Evolutionary conservation across 352 stramenopile species (phyloP).

Genomic region (Saprolegnia diclina): DNA sequence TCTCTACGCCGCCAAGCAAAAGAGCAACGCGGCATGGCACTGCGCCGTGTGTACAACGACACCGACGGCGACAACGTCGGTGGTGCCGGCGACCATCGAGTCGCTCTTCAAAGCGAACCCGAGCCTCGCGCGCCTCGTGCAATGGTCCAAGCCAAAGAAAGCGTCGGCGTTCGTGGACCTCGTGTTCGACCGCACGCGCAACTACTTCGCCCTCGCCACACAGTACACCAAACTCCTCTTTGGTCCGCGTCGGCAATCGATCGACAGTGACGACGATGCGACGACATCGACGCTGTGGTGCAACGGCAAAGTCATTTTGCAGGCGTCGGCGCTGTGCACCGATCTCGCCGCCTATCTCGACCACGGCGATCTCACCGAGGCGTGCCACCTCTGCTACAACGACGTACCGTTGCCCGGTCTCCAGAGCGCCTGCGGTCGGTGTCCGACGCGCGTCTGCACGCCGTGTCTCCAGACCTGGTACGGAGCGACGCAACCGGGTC

Average conservation of each 20-base stretch:
- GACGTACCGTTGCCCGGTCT: slow-evolving; percentile 12
- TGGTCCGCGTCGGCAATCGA: background rate
- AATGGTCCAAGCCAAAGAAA: slow-evolving; percentile 11
- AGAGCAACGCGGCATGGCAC: background rate
- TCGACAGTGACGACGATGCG: background rate
- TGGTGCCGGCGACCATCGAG: background rate
- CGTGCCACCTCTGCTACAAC: slow-evolving; percentile 22
- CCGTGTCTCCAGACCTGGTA: slow-evolving; percentile 7
- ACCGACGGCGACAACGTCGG: background rate
- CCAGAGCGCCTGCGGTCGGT: slow-evolving; percentile 20
- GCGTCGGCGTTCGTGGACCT: slow-evolving; percentile 2
- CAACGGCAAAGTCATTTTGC: background rate
- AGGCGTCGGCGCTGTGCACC: background rate
- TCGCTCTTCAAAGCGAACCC: background rate
- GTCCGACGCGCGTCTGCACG: background rate
- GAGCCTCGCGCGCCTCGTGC: background rate
- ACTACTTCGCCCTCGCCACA: slow-evolving; percentile 26
- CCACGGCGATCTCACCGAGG: background rate
- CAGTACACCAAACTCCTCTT: slow-evolving; percentile 10
- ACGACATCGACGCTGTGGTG: background rate
- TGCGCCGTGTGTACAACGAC: background rate
- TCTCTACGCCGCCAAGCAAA: background rate
- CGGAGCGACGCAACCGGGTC: background rate
- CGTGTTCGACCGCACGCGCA: slow-evolving; percentile 2
- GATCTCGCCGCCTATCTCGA: background rate